phyloP scores from a whole-genome alignment of 2,329 filamentous ascomycete species.

The Alternaria sp. region DNA sequence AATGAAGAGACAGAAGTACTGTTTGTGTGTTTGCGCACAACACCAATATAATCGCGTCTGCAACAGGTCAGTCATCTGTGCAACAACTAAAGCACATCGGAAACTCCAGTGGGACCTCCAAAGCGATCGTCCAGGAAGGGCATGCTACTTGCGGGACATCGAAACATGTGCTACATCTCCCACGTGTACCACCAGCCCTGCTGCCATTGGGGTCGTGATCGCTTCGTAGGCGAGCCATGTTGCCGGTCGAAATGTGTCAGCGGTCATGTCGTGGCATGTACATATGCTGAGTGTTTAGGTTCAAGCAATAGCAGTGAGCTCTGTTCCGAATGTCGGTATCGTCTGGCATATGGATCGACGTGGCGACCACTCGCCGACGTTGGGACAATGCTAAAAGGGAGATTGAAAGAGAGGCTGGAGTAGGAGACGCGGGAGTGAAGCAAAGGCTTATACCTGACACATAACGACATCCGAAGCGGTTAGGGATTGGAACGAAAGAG shows the following conservation, averaged over 20 bases:
- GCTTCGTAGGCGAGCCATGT: constrained; percentile 41
- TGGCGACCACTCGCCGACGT: constrained; percentile 35
- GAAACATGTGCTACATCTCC: constrained; percentile 45
- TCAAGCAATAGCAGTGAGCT: constrained; percentile 30
- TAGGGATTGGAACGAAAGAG: too few relatives aligned
- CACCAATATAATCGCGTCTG: not conserved
- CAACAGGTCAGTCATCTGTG: constrained; percentile 4
- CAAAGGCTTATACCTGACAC: too few relatives aligned
- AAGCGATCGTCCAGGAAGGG: not conserved
- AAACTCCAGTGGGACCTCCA: too few relatives aligned
- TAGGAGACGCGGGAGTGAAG: too few relatives aligned
- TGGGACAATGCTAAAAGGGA: constrained; percentile 5
- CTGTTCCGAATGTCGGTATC: constrained; percentile 32
- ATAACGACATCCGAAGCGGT: too few relatives aligned
- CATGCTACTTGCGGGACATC: not conserved
- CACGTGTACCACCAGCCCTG: constrained; percentile 43
- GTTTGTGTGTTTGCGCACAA: constrained; percentile 13
- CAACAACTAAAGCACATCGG: not conserved
- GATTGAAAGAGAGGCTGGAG: not conserved
- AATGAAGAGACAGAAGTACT: not conserved
- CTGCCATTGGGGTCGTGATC: constrained; percentile 42
- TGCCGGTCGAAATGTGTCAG: constrained; percentile 36
- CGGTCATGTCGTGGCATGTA: constrained; percentile 31
- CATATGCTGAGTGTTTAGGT: constrained; percentile 36
- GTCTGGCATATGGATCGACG: constrained; percentile 17